phyloP scores from a whole-genome alignment of 768 basidiomycete species.

The Lentinus brumalis region DNA sequence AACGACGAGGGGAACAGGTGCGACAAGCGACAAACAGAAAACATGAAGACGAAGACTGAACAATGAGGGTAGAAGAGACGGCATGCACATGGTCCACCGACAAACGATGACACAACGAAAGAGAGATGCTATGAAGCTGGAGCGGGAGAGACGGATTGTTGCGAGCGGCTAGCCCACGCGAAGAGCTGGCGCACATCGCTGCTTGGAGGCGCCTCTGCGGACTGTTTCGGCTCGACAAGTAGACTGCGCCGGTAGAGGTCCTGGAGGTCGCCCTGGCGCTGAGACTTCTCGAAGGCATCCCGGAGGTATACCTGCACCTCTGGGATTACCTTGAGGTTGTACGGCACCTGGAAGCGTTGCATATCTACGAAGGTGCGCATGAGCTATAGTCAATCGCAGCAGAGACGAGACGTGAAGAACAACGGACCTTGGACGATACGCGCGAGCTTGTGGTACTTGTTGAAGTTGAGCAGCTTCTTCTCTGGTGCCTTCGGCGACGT shows the following conservation, averaged over 20 bases:
- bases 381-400: background rate
- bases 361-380: slow-evolving; percentile 57
- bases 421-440: slow-evolving; percentile 75
- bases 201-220: slow-evolving; percentile 63
- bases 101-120: background rate
- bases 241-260: slow-evolving; percentile 78
- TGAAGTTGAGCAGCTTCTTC: slow-evolving; percentile 90
- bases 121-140: slow-evolving; percentile 30
- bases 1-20: slow-evolving; percentile 5
- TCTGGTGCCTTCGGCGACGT: slow-evolving; percentile 73
- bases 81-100: background rate
- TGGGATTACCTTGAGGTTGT: slow-evolving; percentile 84
- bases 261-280: slow-evolving; percentile 78
- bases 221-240: slow-evolving; percentile 81
- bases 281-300: slow-evolving; percentile 72
- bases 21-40: slow-evolving; percentile 6
- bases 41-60: background rate
- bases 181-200: slow-evolving; percentile 80
- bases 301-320: slow-evolving; percentile 85
- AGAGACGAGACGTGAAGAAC: background rate
- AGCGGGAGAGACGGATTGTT: slow-evolving; percentile 40
- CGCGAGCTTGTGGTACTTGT: slow-evolving; percentile 91
- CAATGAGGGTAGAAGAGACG: background rate
- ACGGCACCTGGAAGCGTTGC: slow-evolving; percentile 88
- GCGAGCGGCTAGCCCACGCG: slow-evolving; percentile 72